Evolutionary conservation across 2,329 filamentous ascomycete genomes (phyloP).

Genomic region (Xylaria polymorpha): DNA sequence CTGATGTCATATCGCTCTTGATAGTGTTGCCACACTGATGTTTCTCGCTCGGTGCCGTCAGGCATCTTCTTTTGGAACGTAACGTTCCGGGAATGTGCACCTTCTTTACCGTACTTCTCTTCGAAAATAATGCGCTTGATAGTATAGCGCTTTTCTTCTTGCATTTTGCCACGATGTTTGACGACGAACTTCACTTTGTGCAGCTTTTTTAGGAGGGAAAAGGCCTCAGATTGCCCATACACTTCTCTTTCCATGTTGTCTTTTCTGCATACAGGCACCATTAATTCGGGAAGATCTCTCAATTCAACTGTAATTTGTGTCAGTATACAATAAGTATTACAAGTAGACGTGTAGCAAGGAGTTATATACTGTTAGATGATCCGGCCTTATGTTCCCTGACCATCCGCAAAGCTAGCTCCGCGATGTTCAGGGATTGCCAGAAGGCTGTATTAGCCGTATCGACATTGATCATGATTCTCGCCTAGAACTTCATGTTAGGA

Average conservation of each 20-base stretch:
- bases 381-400: conserved; percentile 43
- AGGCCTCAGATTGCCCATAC: conserved; percentile 60
- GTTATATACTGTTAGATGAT: conserved; percentile 47
- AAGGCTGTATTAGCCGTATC: conserved; percentile 94
- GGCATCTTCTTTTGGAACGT: conserved; percentile 63
- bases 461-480: conserved; percentile 81
- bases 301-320: conserved; percentile 48
- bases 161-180: conserved; percentile 62
- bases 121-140: conserved; percentile 65
- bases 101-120: conserved; percentile 56
- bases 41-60: conserved; percentile 55
- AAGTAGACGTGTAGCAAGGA: no score
- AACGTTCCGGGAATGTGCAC: conserved; percentile 62
- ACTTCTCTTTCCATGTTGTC: conserved; percentile 40
- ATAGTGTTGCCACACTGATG: conserved; percentile 67
- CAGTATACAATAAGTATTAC: conserved; percentile 37
- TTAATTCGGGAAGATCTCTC: conserved; percentile 44
- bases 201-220: conserved; percentile 66
- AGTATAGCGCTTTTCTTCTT: conserved; percentile 62
- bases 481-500: conserved; percentile 44
- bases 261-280: conserved; percentile 52
- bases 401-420: conserved; percentile 50
- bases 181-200: conserved; percentile 67
- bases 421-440: conserved; percentile 66
- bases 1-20: conserved; percentile 63